Conservation (phyloP, 495 filamentous ascomycete species). For the Xylaria telfairii region DNA sequence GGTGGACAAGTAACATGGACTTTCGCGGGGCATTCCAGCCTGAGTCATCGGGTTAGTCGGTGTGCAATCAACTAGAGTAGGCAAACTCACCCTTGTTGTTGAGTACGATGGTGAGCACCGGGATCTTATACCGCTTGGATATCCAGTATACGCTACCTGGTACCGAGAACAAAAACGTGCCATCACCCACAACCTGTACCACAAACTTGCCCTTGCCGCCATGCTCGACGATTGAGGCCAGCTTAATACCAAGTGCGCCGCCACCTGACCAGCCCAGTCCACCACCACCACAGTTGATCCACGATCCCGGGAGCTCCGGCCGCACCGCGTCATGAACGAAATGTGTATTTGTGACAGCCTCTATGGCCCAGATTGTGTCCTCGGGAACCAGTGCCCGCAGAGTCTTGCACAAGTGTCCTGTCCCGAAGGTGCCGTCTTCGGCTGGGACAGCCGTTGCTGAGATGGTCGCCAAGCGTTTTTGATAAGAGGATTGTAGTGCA, state of each 20-base stretch:
- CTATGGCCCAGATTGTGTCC: slow-evolving; percentile 84
- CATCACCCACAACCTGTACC: slow-evolving; percentile 91
- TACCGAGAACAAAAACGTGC: slow-evolving; percentile 87
- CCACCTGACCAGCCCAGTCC: slow-evolving; percentile 97
- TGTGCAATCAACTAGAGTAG: slow-evolving; percentile 4
- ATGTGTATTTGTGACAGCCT: slow-evolving; percentile 83
- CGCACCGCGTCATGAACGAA: slow-evolving; percentile 84
- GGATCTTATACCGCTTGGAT: slow-evolving; percentile 80
- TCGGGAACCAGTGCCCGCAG: slow-evolving; percentile 69
- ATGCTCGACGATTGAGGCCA: slow-evolving; percentile 72
- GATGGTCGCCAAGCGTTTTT: slow-evolving; percentile 64
- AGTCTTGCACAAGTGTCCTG: slow-evolving; percentile 69
- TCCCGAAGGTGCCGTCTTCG: slow-evolving; percentile 69
- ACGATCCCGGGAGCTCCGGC: slow-evolving; percentile 76
- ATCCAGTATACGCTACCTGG: slow-evolving; percentile 96
- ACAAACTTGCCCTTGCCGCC: slow-evolving; percentile 81
- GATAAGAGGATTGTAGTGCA: slow-evolving; percentile 64
- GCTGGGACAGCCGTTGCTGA: slow-evolving; percentile 60
- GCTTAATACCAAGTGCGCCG: slow-evolving; percentile 84
- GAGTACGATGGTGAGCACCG: slow-evolving; percentile 86
- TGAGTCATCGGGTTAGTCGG: slow-evolving; percentile 33
- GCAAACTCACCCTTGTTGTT: slow-evolving; percentile 79
- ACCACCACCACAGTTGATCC: slow-evolving; percentile 94
- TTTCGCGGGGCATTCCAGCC: slow-evolving; percentile 86
- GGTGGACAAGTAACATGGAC: slow-evolving; percentile 81